Evolutionary conservation across 768 basidiomycete species (phyloP), one percentile per base, ranked within the genome.

Genomic region (Russula lepida): DNA sequence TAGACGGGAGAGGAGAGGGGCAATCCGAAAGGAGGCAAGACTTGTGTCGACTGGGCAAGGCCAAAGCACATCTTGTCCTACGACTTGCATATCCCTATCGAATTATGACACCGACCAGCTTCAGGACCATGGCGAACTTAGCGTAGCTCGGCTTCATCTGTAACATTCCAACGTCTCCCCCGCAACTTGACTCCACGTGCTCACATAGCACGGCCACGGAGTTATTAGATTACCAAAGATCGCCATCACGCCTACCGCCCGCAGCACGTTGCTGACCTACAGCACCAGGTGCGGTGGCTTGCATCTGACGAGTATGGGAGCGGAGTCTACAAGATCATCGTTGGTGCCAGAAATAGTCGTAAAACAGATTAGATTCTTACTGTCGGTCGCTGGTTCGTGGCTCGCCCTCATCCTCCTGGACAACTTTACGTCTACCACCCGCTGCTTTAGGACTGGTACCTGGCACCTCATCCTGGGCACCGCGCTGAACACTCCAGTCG

Each of bases 401-500:
- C 69, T 92, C 89, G 25, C 64, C 65, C 58, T 92, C 89, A 56
- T 90, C 89, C 67, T 92, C 89, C 68, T 88, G 87, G 47, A 89
- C 84, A 25, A 91, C 85, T 78, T 91, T 92, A 70, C 88, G 81
- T 68, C 88, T 79, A 23, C 83, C 82, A 50, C 80, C 76, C 48
- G 78, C 74, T 33, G 81, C 76, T 73, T 85, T 91, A 75, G 74
- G 82, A 74, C 86, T 81, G 47, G 80, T 76, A 60, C 81, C 78
- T 51, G 80, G 79, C 44, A 76, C 76, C 46, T 79, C 80, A 62
- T 91, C 88, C 9, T 88, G 86, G 64, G 84, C 81, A 13, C 83
- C 78, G 60, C 89, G 82, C 74, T 92, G 91, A 59, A 95, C 90
- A 68, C 87, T 89, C 95, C 97, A 99, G 74, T 99, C 97, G 69